A percentile compares a stretch with the other conserved stretches of the same genome.
Conservation (phyloP, 2,329 filamentous ascomycete genomes). For the Ophiosphaerella herpotricha region DNA sequence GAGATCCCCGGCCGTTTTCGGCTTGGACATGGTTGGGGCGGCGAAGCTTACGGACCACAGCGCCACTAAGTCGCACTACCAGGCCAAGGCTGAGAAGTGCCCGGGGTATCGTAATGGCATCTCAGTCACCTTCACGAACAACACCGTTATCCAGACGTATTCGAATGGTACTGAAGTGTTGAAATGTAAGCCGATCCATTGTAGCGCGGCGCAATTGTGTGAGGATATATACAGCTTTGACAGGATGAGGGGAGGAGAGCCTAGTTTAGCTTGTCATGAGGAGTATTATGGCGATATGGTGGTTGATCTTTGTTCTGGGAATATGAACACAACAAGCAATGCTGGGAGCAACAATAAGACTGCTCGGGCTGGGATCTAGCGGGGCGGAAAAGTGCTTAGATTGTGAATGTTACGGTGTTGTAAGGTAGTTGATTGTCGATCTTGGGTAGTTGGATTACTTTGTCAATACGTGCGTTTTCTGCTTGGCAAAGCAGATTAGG, state of each 20-base stretch:
- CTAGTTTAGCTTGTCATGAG: conserved; percentile 14
- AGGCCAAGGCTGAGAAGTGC: conserved; percentile 13
- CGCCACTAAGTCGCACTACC: conserved; percentile 6
- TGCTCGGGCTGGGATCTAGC: neutral
- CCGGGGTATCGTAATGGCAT: conserved; percentile 22
- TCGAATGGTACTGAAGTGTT: neutral
- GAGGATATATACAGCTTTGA: conserved; percentile 20
- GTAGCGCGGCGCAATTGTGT: conserved; percentile 10
- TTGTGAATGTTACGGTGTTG: neutral
- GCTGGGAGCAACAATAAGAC: neutral
- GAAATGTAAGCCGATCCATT: conserved; percentile 13
- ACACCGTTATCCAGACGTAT: no score
- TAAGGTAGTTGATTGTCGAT: no score
- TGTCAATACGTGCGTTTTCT: no score
- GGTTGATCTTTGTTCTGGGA: conserved; percentile 12
- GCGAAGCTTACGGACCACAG: conserved; percentile 8
- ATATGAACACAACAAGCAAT: no score
- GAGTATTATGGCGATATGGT: conserved; percentile 21
- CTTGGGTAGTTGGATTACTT: no score
- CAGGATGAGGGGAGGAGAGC: conserved; percentile 14
- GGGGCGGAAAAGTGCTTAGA: neutral
- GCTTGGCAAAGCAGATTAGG: no score
- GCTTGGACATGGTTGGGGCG: neutral
- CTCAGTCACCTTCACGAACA: conserved; percentile 8
- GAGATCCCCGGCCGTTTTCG: neutral